A percentile compares a stretch with the other conserved stretches of the same genome.
These are phyloP conservation scores for Penicillium capsulatum DNA, from an alignment of 2,329 filamentous ascomycete genomes.

Conservation along the genomic window DNA sequence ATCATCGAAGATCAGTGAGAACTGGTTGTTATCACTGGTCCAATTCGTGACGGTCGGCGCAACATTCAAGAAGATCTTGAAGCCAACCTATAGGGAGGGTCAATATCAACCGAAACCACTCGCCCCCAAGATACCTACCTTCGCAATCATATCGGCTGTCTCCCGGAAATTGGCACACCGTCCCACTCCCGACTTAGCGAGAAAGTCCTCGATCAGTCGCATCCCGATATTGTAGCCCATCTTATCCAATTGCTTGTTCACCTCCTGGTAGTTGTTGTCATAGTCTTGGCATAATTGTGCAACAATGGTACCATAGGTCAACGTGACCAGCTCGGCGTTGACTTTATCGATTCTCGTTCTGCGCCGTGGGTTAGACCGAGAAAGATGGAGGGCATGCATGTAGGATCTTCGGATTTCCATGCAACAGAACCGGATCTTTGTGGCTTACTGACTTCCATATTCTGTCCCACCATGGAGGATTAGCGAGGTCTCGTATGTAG, in stretches of 20 bases:
- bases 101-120: too few species aligned
- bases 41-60: conserved; percentile 91
- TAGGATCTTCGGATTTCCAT: not conserved
- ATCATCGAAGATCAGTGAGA: conserved; percentile 93
- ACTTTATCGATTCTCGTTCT: conserved; percentile 96
- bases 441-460: conserved; percentile 78
- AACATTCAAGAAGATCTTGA: conserved; percentile 98
- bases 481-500: conserved; percentile 15
- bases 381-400: not conserved
- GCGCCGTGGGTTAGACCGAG: conserved; percentile 14
- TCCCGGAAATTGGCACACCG: conserved; percentile 90
- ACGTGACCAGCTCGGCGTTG: conserved; percentile 92
- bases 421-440: too few species aligned
- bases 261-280: conserved; percentile 86
- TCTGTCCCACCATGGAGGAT: conserved; percentile 49
- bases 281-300: conserved; percentile 96
- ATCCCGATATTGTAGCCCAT: conserved; percentile 99
- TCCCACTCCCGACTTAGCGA: conserved; percentile 88
- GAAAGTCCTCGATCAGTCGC: conserved; percentile 92
- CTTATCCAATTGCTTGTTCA: conserved; percentile 96
- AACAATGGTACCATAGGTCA: conserved; percentile 97
- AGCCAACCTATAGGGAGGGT: conserved; percentile 68
- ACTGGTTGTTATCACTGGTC: conserved; percentile 94
- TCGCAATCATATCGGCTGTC: conserved; percentile 93
- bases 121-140: conserved; percentile 60